Percentiles rank a stretch among this genome's conserved stretches.
Conservation (phyloP, 1,284 basidiomycete genomes). For the Fistulina hepatica region DNA sequence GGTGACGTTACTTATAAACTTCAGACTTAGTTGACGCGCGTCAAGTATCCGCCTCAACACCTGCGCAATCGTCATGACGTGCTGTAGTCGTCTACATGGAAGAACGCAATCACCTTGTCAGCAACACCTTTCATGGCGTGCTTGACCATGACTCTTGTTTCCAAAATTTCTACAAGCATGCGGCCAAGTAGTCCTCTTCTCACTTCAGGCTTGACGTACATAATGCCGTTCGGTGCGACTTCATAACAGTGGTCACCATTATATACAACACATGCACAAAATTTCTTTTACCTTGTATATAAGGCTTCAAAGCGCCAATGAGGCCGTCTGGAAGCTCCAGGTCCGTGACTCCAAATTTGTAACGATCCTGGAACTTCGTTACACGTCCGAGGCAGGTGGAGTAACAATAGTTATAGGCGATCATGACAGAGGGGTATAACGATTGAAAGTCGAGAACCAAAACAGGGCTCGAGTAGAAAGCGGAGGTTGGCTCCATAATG, state of each 20-base stretch:
- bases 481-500: slow-evolving; percentile 89
- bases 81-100: background rate
- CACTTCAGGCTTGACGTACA: slow-evolving; percentile 83
- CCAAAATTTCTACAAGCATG: slow-evolving; percentile 89
- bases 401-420: slow-evolving; percentile 96
- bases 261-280: too few relatives aligned
- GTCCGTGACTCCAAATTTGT: slow-evolving; percentile 82
- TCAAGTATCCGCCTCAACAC: too few relatives aligned
- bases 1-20: slow-evolving; percentile 82
- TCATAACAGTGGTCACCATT: slow-evolving; percentile 7
- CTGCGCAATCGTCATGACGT: too few relatives aligned
- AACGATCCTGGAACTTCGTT: slow-evolving; percentile 72
- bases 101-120: slow-evolving; percentile 53
- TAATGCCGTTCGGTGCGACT: slow-evolving; percentile 93
- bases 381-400: slow-evolving; percentile 93
- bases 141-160: slow-evolving; percentile 98
- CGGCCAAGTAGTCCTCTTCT: slow-evolving; percentile 79
- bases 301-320: too few relatives aligned
- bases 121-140: slow-evolving; percentile 81
- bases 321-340: slow-evolving; percentile 64
- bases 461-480: slow-evolving; percentile 87
- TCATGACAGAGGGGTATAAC: slow-evolving; percentile 95
- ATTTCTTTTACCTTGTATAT: too few relatives aligned
- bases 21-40: slow-evolving; percentile 81
- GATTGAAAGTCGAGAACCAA: slow-evolving; percentile 82